phyloP scores from a whole-genome alignment of 139 green algal species.

The Eudorina sp. region DNA sequence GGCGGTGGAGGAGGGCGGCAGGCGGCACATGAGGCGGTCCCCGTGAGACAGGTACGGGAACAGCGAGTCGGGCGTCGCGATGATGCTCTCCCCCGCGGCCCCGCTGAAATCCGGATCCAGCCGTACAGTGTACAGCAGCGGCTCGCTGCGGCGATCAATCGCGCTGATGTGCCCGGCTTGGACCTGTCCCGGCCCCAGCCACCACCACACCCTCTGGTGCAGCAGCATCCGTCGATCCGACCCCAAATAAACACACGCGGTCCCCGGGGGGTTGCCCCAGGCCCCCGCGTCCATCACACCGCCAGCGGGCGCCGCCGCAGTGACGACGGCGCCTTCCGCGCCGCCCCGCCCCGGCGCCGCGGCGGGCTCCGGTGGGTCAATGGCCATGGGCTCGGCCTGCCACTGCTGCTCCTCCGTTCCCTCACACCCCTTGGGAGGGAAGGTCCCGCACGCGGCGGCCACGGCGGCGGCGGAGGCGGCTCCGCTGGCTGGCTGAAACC shows the following conservation, averaged over 20 bases:
- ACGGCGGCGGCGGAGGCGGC: no score
- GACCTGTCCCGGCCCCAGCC: conserved; percentile 30
- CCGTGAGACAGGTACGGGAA: conserved; percentile 4
- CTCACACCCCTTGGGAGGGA: no score
- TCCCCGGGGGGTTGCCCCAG: no score
- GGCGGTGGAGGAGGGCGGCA: conserved; percentile 1
- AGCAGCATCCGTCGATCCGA: conserved; percentile 19
- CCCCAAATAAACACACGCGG: not conserved
- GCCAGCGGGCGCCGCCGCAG: no score
- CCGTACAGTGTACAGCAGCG: conserved; percentile 37
- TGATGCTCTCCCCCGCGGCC: not conserved
- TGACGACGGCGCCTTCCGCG: no score
- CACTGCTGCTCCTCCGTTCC: no score
- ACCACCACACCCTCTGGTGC: conserved; percentile 37
- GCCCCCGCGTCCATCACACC: no score
- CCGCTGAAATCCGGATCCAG: not conserved
- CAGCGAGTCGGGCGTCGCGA: conserved; percentile 33
- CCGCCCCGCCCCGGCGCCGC: no score
- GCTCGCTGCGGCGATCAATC: conserved; percentile 35
- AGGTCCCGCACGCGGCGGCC: no score
- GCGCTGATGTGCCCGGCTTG: not conserved
- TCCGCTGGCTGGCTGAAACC: no score
- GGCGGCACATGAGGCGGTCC: conserved; percentile 10
- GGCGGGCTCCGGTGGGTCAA: no score
- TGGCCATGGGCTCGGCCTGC: no score